Percentiles rank a stretch among this genome's conserved stretches.
Conservation (phyloP, 2,329 filamentous ascomycete species). For the Colletotrichum sp. region DNA sequence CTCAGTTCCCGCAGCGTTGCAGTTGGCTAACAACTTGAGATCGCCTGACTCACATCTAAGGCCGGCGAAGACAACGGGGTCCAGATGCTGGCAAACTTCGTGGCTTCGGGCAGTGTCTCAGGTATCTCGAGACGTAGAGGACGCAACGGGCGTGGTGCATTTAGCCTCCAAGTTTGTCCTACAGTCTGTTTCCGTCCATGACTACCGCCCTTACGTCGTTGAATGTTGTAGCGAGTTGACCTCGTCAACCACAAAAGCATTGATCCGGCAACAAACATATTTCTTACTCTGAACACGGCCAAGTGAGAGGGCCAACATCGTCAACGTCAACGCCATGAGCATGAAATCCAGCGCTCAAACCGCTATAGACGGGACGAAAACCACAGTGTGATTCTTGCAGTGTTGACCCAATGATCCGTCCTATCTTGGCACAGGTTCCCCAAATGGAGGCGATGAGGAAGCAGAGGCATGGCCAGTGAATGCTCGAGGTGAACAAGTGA, state of each 20-base stretch:
- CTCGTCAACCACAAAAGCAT: not conserved
- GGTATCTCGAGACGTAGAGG: not conserved
- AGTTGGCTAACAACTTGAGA: not conserved
- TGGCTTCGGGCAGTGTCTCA: not conserved
- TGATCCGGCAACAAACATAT: not conserved
- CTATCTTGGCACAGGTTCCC: not conserved
- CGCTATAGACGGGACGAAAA: not conserved
- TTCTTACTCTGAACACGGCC: not conserved
- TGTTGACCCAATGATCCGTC: not conserved
- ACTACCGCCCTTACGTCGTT: not conserved
- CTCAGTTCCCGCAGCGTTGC: not conserved
- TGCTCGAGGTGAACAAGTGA: not conserved
- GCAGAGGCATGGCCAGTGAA: not conserved
- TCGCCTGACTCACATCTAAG: not conserved
- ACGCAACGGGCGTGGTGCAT: not conserved
- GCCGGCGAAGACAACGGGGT: not conserved
- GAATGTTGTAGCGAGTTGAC: not conserved
- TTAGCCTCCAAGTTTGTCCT: not conserved
- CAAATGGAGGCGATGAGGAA: not conserved
- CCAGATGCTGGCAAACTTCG: not conserved
- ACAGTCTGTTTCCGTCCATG: slow-evolving; percentile 5
- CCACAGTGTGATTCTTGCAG: not conserved
- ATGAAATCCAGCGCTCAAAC: not conserved
- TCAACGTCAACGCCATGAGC: not conserved
- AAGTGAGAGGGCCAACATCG: not conserved